Evolutionary conservation across 139 green algal genomes (phyloP), one percentile per base, ranked within the genome.

Genomic region (Chlamydomonas urium): DNA sequence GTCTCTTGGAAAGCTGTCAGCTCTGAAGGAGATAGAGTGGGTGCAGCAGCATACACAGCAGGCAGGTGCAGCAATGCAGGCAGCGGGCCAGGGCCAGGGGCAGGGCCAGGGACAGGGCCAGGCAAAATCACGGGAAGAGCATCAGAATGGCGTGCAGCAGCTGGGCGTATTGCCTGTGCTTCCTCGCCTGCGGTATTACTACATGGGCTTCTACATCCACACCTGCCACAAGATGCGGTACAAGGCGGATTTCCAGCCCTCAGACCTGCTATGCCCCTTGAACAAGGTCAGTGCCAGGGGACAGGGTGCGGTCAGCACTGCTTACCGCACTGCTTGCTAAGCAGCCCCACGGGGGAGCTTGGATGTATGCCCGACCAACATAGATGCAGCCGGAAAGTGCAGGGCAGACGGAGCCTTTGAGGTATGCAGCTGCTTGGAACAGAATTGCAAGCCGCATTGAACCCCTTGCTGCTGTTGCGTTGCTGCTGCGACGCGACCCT

Each of bases 191-290:
- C 72, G 77, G 10, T 96, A 91, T 72, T 97, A 97, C 83, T 97
- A 97, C 79, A 87, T 97, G 60, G 94, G 93, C 36, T 98, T 88
- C 79, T 98, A 97, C 89, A 94, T 98, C 47, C 90, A 96, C 81
- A 90, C 66, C 53, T 98, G 94, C 86, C 83, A 84, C 50, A 96
- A 97, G 83, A 77, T 75, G 31, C 88, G 80, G 1, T 92, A 90
- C 79, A 96, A 97, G 79, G 93, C 87, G 2, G 89, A 94, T 35
- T 98, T 93, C 76, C 45, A 66, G 24, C 94, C 94, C 8, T 87
- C 81, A 2, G 88, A 98, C 47, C 85, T 98, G 66, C 86, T 98
- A 38, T 98, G 94, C 75, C 90, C 87, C 19, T 34, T 78, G 28
- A 71, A 31, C 36, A 75, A 88, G 66, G 71, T 82, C 14, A 59